Conservation (phyloP, 2,329 filamentous ascomycete species). For the Orbilia oligospora region DNA sequence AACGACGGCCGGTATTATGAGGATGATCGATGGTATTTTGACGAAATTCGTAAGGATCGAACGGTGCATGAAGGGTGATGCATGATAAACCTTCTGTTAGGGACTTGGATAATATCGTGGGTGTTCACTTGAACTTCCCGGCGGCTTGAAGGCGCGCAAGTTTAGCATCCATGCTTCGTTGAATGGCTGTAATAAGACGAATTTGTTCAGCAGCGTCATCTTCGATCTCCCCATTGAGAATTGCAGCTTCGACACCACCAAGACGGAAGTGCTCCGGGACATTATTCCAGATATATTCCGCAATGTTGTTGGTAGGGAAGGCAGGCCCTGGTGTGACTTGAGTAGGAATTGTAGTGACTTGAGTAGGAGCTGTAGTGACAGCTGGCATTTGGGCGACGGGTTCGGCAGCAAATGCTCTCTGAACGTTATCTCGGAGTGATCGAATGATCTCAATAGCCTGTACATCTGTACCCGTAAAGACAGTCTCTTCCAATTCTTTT, state of each 20-base stretch:
- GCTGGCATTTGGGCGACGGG: neutral
- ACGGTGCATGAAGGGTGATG: neutral
- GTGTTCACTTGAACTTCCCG: neutral
- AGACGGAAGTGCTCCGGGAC: constrained; percentile 42
- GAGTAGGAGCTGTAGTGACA: neutral
- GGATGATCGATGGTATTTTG: neutral
- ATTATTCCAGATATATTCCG: constrained; percentile 50
- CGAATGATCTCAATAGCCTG: constrained; percentile 52
- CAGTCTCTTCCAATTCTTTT: constrained; percentile 41
- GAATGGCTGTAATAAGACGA: constrained; percentile 44
- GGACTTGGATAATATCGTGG: neutral
- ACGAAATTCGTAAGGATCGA: too few relatives aligned
- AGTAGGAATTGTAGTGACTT: neutral
- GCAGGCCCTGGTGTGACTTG: neutral
- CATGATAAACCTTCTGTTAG: neutral
- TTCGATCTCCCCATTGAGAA: constrained; percentile 27
- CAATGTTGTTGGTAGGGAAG: constrained; percentile 6
- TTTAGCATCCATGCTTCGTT: constrained; percentile 49
- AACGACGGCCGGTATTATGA: neutral
- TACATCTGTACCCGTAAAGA: constrained; percentile 48
- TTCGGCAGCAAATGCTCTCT: neutral
- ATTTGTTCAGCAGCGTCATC: constrained; percentile 37
- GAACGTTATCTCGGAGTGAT: constrained; percentile 14
- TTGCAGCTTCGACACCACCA: constrained; percentile 36
- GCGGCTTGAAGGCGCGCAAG: constrained; percentile 13